Evolutionary conservation across 352 stramenopile species (phyloP), one percentile per base, ranked within the genome.

Genomic region (Globisporangium abappressorium): DNA sequence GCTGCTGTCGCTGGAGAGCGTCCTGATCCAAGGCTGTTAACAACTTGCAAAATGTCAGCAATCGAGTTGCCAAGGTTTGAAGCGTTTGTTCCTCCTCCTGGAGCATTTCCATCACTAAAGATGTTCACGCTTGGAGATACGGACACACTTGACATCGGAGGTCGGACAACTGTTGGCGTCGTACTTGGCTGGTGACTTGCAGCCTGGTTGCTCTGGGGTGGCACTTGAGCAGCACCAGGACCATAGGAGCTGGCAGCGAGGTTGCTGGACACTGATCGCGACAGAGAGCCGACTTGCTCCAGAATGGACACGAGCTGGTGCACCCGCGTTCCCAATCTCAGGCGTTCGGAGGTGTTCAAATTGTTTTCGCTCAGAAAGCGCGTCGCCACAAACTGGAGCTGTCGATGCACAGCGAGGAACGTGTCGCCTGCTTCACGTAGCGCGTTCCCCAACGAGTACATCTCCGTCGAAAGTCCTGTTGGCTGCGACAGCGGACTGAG

Each of bases 351-450:
- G 6, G 24, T 49, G 11, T 46, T 78, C 41, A 81, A 55, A 7
- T 67, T 64, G 63, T 81, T 64, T 24, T 72, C 70, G 15, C 60
- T 54, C 28, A 80, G 49, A 47, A 80, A 71, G 7, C 70, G 61
- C 11, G 67, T 68, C 5, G 70, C 70, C 4, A 81, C 33, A 36
- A 76, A 76, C 54, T 75, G 67, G 14, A 81, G 59, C 51, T 81
- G 73, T 1, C 75, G 73, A 38, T 81, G 75, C 22, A 81, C 56
- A 22, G 73, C 75, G 33, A 81, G 56, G 55, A 78, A 79, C 18
- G 73, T 80, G 53, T 80, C 75, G 36, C 66, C 64, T 0, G 65
- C 75, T 53, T 80, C 70, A 7, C 68, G 66, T 6, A 80, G 26
- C 3, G 68, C 68, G 38, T 79, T 80, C 1, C 73, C 72, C 15